Evolutionary conservation across 2,329 filamentous ascomycete genomes (phyloP).

Genomic region (Verruconis gallopava): DNA sequence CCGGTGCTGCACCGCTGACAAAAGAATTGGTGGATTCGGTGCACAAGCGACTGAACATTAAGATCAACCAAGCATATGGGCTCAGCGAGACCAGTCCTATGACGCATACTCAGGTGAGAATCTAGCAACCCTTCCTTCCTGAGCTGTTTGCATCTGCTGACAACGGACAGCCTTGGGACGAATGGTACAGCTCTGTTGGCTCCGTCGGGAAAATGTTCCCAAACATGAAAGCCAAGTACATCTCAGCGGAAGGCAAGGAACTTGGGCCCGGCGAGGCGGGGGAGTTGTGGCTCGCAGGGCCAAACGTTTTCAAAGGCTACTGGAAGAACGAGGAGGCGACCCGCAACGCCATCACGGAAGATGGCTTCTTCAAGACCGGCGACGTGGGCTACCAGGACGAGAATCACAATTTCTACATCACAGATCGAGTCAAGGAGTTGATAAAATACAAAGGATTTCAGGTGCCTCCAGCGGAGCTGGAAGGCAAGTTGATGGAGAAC

Average conservation of each 20-base stretch:
- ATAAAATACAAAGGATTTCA: slow-evolving; percentile 63
- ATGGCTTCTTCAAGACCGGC: slow-evolving; percentile 63
- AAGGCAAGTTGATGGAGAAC: slow-evolving; percentile 38
- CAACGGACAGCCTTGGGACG: slow-evolving; percentile 26
- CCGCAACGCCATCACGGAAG: slow-evolving; percentile 54
- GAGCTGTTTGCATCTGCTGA: neutral
- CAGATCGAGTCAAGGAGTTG: slow-evolving; percentile 65
- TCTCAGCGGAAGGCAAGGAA: slow-evolving; percentile 43
- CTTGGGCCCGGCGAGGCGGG: slow-evolving; percentile 47
- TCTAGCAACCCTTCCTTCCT: slow-evolving; percentile 12
- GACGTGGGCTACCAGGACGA: slow-evolving; percentile 47
- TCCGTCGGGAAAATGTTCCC: slow-evolving; percentile 66
- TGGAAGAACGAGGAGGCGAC: slow-evolving; percentile 57
- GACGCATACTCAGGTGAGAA: slow-evolving; percentile 47
- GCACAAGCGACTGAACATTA: slow-evolving; percentile 59
- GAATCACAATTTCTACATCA: slow-evolving; percentile 77
- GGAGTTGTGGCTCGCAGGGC: slow-evolving; percentile 57
- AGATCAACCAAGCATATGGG: slow-evolving; percentile 86
- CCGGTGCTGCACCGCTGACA: slow-evolving; percentile 73
- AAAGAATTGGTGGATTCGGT: slow-evolving; percentile 65
- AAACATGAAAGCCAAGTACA: slow-evolving; percentile 71
- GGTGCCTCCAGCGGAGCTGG: slow-evolving; percentile 50
- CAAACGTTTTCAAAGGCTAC: slow-evolving; percentile 60
- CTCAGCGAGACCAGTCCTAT: slow-evolving; percentile 76
- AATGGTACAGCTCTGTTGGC: slow-evolving; percentile 66